A percentile compares a stretch with the other conserved stretches of the same genome.
phyloP scores from a whole-genome alignment of 768 basidiomycete species.

The Termitomyces sp. region DNA sequence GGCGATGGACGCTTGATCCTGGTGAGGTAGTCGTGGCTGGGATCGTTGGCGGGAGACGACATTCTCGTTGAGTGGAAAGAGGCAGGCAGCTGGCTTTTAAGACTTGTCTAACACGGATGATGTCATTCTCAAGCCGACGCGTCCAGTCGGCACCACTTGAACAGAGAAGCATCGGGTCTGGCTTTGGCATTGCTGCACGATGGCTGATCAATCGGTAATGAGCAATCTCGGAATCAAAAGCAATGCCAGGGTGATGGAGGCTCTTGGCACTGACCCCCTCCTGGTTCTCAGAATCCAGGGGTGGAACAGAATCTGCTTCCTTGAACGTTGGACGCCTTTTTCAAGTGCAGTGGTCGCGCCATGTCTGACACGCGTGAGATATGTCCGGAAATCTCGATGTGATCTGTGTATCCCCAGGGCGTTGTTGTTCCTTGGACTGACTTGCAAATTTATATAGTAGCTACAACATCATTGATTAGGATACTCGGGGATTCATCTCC shows the following conservation, averaged over 20 bases:
- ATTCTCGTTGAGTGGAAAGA: not conserved
- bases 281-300: not conserved
- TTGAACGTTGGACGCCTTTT: not conserved
- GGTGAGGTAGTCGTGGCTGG: not conserved
- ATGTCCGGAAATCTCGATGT: no score
- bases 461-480: no score
- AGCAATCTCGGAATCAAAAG: not conserved
- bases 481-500: no score
- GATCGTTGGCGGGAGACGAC: not conserved
- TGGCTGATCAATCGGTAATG: not conserved
- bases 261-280: not conserved
- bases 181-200: not conserved
- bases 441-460: no score
- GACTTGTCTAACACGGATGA: constrained; percentile 2
- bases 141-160: not conserved
- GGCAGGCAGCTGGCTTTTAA: no score
- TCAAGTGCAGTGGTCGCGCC: no score
- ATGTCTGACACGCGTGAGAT: no score
- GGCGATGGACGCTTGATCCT: constrained; percentile 9
- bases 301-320: not conserved
- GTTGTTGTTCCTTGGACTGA: no score
- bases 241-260: not conserved
- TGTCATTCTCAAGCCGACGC: not conserved
- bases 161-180: no score
- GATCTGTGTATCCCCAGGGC: no score